A percentile compares a stretch with the other conserved stretches of the same genome.
These are phyloP conservation scores for Microcera coccophila DNA, from an alignment of 2,329 filamentous ascomycete species.

Conservation along the genomic window DNA sequence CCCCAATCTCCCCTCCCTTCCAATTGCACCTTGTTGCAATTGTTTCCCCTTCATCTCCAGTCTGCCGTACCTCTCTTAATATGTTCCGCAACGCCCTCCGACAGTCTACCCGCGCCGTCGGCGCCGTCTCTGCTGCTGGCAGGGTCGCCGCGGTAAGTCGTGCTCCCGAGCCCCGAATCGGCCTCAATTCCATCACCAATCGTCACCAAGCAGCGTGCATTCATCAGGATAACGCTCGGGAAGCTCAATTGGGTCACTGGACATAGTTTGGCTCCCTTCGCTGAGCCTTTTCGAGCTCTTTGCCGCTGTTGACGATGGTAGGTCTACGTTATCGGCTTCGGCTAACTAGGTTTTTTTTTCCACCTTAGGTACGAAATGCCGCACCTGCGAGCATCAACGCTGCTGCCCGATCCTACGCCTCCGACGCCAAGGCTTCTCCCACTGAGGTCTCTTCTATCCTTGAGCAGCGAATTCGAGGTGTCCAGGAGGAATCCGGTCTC, in stretches of 20 bases:
- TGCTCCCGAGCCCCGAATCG: conserved; percentile 37
- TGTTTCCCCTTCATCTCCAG: conserved; percentile 53
- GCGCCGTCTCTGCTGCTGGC: conserved; percentile 86
- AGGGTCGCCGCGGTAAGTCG: conserved; percentile 91
- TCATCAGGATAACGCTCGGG: conserved; percentile 28
- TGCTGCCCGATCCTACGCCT: conserved; percentile 75
- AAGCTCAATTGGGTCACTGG: conserved; percentile 37
- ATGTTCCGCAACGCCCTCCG: conserved; percentile 99
- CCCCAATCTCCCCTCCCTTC: conserved; percentile 57
- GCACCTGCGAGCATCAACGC: conserved; percentile 73
- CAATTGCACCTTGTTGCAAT: conserved; percentile 62
- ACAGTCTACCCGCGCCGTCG: conserved; percentile 92
- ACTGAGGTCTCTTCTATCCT: conserved; percentile 99
- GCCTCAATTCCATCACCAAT: conserved; percentile 45
- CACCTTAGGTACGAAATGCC: conserved; percentile 75
- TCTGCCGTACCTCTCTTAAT: conserved; percentile 51
- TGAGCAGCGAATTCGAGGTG: conserved; percentile 97
- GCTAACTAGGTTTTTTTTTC: conserved; percentile 55
- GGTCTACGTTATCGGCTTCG: conserved; percentile 45
- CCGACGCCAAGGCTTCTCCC: conserved; percentile 89
- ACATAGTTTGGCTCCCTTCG: conserved; percentile 10
- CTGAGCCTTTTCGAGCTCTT: conserved; percentile 36
- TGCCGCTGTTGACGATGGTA: conserved; percentile 26
- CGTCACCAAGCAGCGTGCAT: conserved; percentile 34
- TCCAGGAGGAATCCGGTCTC: conserved; percentile 92